A percentile compares a stretch with the other conserved stretches of the same genome.
These are phyloP conservation scores for Xylaria cubensis DNA, from an alignment of 495 filamentous ascomycete genomes.

Conservation along the genomic window DNA sequence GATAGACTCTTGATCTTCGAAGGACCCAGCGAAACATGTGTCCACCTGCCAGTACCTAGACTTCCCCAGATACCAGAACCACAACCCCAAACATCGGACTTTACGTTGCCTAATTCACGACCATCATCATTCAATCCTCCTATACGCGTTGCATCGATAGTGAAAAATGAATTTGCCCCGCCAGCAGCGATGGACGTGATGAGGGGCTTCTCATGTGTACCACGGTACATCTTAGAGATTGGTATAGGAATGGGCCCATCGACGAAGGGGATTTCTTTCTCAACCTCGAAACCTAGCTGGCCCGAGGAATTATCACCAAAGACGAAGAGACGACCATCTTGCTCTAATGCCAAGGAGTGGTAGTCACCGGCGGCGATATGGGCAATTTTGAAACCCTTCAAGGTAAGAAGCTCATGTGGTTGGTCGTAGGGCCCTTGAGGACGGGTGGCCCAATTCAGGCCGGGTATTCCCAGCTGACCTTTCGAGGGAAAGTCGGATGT, in stretches of 20 bases:
- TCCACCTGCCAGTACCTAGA: slow-evolving; percentile 89
- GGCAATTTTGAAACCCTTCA: slow-evolving; percentile 63
- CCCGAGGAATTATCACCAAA: slow-evolving; percentile 92
- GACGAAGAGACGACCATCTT: slow-evolving; percentile 76
- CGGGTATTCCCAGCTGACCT: slow-evolving; percentile 87
- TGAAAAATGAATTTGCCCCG: slow-evolving; percentile 84
- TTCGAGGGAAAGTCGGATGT: slow-evolving; percentile 77
- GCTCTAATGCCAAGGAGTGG: slow-evolving; percentile 80
- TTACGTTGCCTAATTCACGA: slow-evolving; percentile 53
- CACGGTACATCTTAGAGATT: slow-evolving; percentile 72
- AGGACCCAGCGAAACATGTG: slow-evolving; percentile 79
- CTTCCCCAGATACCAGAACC: slow-evolving; percentile 84
- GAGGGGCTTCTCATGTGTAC: slow-evolving; percentile 61
- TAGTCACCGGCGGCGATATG: slow-evolving; percentile 85
- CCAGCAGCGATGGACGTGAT: slow-evolving; percentile 83
- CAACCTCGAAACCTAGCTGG: slow-evolving; percentile 79
- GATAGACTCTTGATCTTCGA: slow-evolving; percentile 85
- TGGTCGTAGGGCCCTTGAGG: slow-evolving; percentile 80
- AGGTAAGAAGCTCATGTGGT: slow-evolving; percentile 67
- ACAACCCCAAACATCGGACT: slow-evolving; percentile 82
- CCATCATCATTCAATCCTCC: slow-evolving; percentile 54
- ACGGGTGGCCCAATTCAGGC: slow-evolving; percentile 77
- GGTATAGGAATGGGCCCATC: slow-evolving; percentile 75
- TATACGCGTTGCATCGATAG: slow-evolving; percentile 72
- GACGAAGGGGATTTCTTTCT: slow-evolving; percentile 62